Conservation (phyloP, 495 filamentous ascomycete genomes). For the Talaromyces nanjingensis region DNA sequence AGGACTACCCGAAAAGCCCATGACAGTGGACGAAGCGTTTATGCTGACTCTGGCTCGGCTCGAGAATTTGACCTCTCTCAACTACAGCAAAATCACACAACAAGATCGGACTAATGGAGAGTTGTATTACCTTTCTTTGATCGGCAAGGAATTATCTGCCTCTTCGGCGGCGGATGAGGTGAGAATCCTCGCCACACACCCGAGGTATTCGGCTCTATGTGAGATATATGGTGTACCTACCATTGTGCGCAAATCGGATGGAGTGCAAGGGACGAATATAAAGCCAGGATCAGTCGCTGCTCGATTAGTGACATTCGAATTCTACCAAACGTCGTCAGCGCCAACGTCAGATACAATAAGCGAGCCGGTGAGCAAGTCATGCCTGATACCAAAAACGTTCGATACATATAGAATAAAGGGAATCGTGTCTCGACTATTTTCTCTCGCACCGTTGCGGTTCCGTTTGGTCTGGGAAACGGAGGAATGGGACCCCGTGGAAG, state of each 20-base stretch:
- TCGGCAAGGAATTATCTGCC: slow-evolving; percentile 64
- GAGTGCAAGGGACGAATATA: slow-evolving; percentile 18
- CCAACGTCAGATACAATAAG: background rate
- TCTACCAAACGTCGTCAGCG: slow-evolving; percentile 34
- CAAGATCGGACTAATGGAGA: slow-evolving; percentile 81
- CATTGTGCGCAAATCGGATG: slow-evolving; percentile 32
- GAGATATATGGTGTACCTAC: slow-evolving; percentile 60
- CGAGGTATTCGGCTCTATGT: slow-evolving; percentile 66
- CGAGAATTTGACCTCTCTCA: slow-evolving; percentile 57
- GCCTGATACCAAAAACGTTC: slow-evolving; percentile 66
- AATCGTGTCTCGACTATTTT: slow-evolving; percentile 64
- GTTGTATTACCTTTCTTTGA: slow-evolving; percentile 80
- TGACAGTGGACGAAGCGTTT: slow-evolving; percentile 65
- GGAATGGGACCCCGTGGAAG: slow-evolving; percentile 69
- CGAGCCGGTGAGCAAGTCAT: slow-evolving; percentile 11
- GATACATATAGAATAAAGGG: slow-evolving; percentile 78
- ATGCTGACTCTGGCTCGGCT: slow-evolving; percentile 85
- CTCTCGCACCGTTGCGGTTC: slow-evolving; percentile 53
- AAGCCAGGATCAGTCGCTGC: slow-evolving; percentile 69
- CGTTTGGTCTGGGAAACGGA: slow-evolving; percentile 74
- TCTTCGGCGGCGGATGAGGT: slow-evolving; percentile 47
- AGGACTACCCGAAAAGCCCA: slow-evolving; percentile 30
- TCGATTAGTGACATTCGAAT: slow-evolving; percentile 58
- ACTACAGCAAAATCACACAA: slow-evolving; percentile 65
- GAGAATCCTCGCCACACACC: slow-evolving; percentile 52